These are phyloP conservation scores for Lotus japonicus DNA, from an alignment of 306 rosid species.

Conservation along the genomic window DNA sequence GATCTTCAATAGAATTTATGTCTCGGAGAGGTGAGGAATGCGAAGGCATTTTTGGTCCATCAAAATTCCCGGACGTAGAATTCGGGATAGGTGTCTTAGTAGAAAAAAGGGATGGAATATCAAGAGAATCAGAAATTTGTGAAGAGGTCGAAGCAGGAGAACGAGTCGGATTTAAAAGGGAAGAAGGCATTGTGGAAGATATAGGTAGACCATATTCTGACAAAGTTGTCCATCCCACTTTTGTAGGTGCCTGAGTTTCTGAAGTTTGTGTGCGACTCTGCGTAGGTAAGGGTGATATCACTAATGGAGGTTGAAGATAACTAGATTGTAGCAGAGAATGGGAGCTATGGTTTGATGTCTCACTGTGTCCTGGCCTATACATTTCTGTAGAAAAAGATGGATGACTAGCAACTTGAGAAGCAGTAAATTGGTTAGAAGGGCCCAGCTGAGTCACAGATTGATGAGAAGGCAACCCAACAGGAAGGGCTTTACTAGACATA, in stretches of 20 bases:
- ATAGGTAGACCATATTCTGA: conserved; percentile 29
- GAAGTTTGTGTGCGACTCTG: conserved; percentile 32
- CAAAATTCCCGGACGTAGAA: conserved; percentile 12
- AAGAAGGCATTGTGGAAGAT: conserved; percentile 28
- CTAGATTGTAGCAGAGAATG: conserved; percentile 29
- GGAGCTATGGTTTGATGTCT: conserved; percentile 20
- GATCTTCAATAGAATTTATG: conserved; percentile 27
- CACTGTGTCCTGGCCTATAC: conserved; percentile 36
- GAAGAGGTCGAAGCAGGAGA: conserved; percentile 25
- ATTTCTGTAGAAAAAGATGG: conserved; percentile 33
- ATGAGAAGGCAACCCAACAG: conserved; percentile 37
- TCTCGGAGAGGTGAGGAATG: conserved; percentile 33
- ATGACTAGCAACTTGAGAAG: conserved; percentile 27
- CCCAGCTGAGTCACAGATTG: conserved; percentile 26
- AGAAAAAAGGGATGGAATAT: conserved; percentile 31
- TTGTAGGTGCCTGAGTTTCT: conserved; percentile 31
- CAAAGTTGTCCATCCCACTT: conserved; percentile 26
- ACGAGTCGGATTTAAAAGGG: conserved; percentile 33
- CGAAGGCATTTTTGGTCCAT: conserved; percentile 22
- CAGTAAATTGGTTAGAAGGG: conserved; percentile 27
- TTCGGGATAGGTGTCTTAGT: conserved; percentile 33
- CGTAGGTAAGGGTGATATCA: conserved; percentile 20
- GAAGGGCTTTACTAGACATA: conserved; percentile 26
- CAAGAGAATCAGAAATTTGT: conserved; percentile 34
- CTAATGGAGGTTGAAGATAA: conserved; percentile 27